A percentile compares a stretch with the other conserved stretches of the same genome.
These are phyloP conservation scores for Saccharomycopsis oosterbeekiorum DNA, from an alignment of 805 yeast genomes.

Conservation along the genomic window DNA sequence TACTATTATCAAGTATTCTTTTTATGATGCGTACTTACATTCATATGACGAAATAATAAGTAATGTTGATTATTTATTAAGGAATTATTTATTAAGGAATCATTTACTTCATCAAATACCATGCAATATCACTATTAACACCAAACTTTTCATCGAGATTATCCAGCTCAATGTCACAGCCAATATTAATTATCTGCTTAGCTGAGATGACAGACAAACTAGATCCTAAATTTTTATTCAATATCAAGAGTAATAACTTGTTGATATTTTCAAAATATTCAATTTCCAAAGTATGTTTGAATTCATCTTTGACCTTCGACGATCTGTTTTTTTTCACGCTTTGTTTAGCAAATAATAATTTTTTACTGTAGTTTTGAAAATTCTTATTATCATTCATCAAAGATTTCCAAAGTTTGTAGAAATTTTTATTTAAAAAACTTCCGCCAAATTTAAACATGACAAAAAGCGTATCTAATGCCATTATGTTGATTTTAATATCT, in stretches of 20 bases:
- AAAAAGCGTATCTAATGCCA: conserved; percentile 24
- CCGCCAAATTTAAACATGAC: conserved; percentile 31
- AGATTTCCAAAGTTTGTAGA: conserved; percentile 36
- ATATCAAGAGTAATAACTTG: conserved; percentile 3
- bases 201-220: background rate
- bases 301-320: background rate
- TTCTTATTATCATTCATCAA: conserved; percentile 10
- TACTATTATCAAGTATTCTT: too few species aligned
- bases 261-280: conserved; percentile 13
- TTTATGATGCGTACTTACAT: too few species aligned
- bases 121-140: conserved; percentile 8
- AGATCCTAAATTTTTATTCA: conserved; percentile 5
- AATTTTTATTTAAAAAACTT: conserved; percentile 37
- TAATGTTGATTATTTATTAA: too few species aligned
- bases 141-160: conserved; percentile 3
- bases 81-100: too few species aligned
- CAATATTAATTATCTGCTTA: conserved; percentile 7
- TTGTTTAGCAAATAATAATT: background rate
- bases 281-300: conserved; percentile 1
- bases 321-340: background rate
- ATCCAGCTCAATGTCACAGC: conserved; percentile 1
- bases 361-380: conserved; percentile 5
- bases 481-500: conserved; percentile 25
- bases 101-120: conserved; percentile 5
- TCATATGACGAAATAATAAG: too few species aligned